A percentile compares a stretch with the other conserved stretches of the same genome.
phyloP scores from a whole-genome alignment of 768 basidiomycete species.

The Neoboletus magnificus region DNA sequence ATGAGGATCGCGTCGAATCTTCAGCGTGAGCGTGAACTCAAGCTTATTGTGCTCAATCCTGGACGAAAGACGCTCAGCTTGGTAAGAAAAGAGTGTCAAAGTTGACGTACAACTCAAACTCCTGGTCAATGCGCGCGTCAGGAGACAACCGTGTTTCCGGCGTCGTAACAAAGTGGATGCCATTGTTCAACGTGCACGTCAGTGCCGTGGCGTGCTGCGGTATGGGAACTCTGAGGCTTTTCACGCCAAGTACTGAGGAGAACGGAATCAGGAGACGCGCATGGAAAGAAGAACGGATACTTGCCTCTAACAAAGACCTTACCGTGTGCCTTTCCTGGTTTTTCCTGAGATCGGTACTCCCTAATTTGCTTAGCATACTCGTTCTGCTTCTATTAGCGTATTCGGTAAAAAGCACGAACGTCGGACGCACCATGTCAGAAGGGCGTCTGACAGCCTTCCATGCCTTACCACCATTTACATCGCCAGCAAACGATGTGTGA shows the following conservation, averaged over 20 bases:
- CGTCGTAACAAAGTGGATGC: slow-evolving; percentile 93
- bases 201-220: slow-evolving; percentile 72
- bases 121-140: slow-evolving; percentile 74
- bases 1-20: slow-evolving; percentile 83
- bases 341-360: slow-evolving; percentile 74
- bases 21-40: slow-evolving; percentile 89
- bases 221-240: slow-evolving; percentile 70
- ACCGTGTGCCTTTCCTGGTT: slow-evolving; percentile 76
- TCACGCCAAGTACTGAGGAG: slow-evolving; percentile 67
- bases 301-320: slow-evolving; percentile 93
- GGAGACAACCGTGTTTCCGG: slow-evolving; percentile 63
- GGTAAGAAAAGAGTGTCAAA: not conserved
- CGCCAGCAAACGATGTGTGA: slow-evolving; percentile 72
- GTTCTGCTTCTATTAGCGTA: slow-evolving; percentile 51
- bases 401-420: not conserved
- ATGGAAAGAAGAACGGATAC: slow-evolving; percentile 11
- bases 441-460: slow-evolving; percentile 88
- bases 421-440: slow-evolving; percentile 80
- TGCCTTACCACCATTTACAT: slow-evolving; percentile 74
- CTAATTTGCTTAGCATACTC: slow-evolving; percentile 90
- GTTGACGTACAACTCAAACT: slow-evolving; percentile 79
- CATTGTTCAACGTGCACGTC: slow-evolving; percentile 91
- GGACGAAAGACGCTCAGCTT: not conserved
- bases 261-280: not conserved
- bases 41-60: slow-evolving; percentile 94